Evolutionary conservation across 2,329 filamentous ascomycete genomes (phyloP).

Genomic region (Myriangium duriaei): DNA sequence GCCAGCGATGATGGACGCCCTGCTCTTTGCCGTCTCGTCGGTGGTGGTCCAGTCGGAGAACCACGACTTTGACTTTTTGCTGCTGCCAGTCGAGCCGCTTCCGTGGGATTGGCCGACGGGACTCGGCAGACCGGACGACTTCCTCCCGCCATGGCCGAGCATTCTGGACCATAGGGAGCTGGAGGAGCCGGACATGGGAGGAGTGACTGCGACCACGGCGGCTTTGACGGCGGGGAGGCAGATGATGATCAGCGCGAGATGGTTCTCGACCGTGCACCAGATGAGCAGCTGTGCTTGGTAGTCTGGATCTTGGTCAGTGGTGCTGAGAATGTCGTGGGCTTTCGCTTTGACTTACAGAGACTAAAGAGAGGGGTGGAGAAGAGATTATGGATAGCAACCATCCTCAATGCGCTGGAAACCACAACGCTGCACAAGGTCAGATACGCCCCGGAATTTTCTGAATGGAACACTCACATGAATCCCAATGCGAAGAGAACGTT

Average conservation of each 20-base stretch:
- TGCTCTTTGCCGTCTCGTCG: neutral
- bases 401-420: conserved; percentile 18
- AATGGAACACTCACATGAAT: conserved; percentile 17
- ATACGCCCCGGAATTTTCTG: neutral
- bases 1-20: neutral
- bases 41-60: conserved; percentile 1
- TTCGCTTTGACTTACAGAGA: conserved; percentile 15
- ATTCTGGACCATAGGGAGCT: conserved; percentile 5
- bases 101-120: conserved; percentile 1
- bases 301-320: conserved; percentile 1
- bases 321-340: neutral
- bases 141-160: conserved; percentile 1
- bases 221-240: conserved; percentile 24
- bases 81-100: neutral
- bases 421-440: conserved; percentile 17
- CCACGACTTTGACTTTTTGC: conserved; percentile 7
- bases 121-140: neutral
- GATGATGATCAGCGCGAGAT: conserved; percentile 25
- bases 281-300: conserved; percentile 17
- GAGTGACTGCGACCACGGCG: conserved; percentile 7
- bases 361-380: conserved; percentile 16
- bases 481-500: conserved; percentile 24
- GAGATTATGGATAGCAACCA: conserved; percentile 19
- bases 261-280: conserved; percentile 25
- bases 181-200: conserved; percentile 2